Base-by-base conservation (phyloP, 2,329 filamentous ascomycete species). In the Sporothrix euskadiensis region DNA sequence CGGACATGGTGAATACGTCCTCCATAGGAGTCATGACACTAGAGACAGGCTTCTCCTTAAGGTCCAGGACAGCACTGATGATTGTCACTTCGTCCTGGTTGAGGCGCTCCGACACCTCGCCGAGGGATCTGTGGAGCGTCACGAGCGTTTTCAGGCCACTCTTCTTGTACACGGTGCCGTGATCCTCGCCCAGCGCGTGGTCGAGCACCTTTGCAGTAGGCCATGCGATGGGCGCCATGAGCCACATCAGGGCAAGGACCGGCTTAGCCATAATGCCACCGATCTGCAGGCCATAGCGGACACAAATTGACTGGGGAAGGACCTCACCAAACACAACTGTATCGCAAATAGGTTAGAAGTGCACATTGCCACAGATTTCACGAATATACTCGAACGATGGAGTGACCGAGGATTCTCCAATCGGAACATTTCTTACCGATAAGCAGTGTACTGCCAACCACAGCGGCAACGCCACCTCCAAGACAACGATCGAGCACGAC, bases 41-140 rank as follows among this genome's bases (percentile, higher is more conserved):
- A 61, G 93, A 94, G 7, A 99, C 94, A 0, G 95, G 87, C 84
- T 99, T 99, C 77, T 96, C 94, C 84, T 98, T 99, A 77, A 99
- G 86, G 80, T 99, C 96, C 73, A 99, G 85, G 16, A 98, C 96
- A 52, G 96, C 95, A 77, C 93, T 97, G 82, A 99, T 99, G 81
- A 99, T 99, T 74, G 96, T 98, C 77, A 99, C 96, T 82, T 99
- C 96, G 80, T 99, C 96, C 77, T 97, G 92, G 82, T 98, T 98
- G 71, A 99, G 85, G 73, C 96, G 91, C 80, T 99, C 94, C 54
- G 92, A 92, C 41, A 92, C 91, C 63, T 93, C 90, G 39, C 96
- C 96, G 14, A 98, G 84, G 1, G 93, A 97, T 82, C 97, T 94
- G 84, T 99, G 96, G 19, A 99, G 86, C 0, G 94, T 97, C 39